Conservation (phyloP, 2,329 filamentous ascomycete genomes). For the Diaporthe nobilis region DNA sequence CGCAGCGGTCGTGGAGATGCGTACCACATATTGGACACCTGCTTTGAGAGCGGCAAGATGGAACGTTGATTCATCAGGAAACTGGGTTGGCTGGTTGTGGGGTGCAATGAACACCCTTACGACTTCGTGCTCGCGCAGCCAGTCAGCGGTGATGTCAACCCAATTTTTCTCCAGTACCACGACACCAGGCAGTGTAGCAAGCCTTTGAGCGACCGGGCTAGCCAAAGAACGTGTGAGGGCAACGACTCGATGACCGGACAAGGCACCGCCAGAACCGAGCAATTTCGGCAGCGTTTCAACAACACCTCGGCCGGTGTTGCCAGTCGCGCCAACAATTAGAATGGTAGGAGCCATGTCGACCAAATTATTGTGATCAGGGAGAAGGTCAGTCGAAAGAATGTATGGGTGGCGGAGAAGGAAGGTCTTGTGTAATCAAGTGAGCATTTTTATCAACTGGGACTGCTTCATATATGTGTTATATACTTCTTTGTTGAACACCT, state of each 20-base stretch:
- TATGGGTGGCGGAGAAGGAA: neutral
- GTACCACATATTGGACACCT: slow-evolving; percentile 6
- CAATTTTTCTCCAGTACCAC: slow-evolving; percentile 46
- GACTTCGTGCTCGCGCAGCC: slow-evolving; percentile 56
- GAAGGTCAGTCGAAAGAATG: neutral
- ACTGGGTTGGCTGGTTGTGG: slow-evolving; percentile 54
- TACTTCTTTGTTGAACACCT: neutral
- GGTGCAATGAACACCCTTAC: slow-evolving; percentile 56
- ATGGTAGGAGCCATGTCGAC: slow-evolving; percentile 13
- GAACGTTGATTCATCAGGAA: slow-evolving; percentile 41
- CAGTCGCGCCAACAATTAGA: slow-evolving; percentile 22
- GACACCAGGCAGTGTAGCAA: neutral
- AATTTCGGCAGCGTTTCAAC: slow-evolving; percentile 20
- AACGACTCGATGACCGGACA: neutral
- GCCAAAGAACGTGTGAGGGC: slow-evolving; percentile 8
- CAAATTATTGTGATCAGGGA: neutral
- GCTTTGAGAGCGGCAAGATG: slow-evolving; percentile 2
- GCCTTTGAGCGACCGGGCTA: neutral
- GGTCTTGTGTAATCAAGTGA: neutral
- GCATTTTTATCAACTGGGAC: neutral
- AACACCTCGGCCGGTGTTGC: slow-evolving; percentile 23
- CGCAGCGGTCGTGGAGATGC: neutral
- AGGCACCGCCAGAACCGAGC: neutral
- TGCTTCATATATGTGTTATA: neutral
- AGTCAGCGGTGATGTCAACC: slow-evolving; percentile 55